Conservation (phyloP, 495 filamentous ascomycete genomes). For the Lasiosphaeria miniovina region DNA sequence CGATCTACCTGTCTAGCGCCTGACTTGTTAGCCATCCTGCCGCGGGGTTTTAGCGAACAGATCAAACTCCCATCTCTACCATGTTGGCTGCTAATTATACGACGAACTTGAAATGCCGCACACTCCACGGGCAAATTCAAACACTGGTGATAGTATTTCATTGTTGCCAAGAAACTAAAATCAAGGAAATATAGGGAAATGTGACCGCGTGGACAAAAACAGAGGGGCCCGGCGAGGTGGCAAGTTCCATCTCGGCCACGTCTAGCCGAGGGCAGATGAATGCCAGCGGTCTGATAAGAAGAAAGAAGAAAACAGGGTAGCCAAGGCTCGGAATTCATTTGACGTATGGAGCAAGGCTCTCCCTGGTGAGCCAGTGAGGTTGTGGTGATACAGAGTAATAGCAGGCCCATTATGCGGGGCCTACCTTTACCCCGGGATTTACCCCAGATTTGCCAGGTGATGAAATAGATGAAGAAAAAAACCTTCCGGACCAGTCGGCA, state of each 20-base stretch:
- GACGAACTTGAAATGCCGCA: too few species aligned
- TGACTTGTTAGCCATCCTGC: too few species aligned
- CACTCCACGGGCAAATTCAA: too few species aligned
- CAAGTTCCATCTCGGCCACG: neutral
- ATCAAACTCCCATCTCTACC: too few species aligned
- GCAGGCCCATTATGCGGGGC: constrained; percentile 7
- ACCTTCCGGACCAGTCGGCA: constrained; percentile 34
- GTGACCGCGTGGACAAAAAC: neutral
- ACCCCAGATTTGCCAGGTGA: constrained; percentile 31
- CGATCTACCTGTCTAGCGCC: too few species aligned
- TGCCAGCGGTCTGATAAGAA: neutral
- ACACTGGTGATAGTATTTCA: too few species aligned
- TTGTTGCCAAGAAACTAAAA: neutral
- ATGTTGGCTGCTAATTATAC: too few species aligned
- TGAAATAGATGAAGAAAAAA: constrained; percentile 21
- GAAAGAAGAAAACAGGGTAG: neutral
- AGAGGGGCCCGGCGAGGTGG: neutral
- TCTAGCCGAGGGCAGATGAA: neutral
- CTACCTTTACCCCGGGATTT: constrained; percentile 23
- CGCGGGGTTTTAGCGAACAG: too few species aligned
- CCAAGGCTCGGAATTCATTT: constrained; percentile 14
- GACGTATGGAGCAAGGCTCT: constrained; percentile 5
- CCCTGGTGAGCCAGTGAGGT: neutral
- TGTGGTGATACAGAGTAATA: neutral
- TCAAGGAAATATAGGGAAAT: constrained; percentile 2